phyloP scores from a whole-genome alignment of 768 basidiomycete species.

The Candolleomyces efflorescens region DNA sequence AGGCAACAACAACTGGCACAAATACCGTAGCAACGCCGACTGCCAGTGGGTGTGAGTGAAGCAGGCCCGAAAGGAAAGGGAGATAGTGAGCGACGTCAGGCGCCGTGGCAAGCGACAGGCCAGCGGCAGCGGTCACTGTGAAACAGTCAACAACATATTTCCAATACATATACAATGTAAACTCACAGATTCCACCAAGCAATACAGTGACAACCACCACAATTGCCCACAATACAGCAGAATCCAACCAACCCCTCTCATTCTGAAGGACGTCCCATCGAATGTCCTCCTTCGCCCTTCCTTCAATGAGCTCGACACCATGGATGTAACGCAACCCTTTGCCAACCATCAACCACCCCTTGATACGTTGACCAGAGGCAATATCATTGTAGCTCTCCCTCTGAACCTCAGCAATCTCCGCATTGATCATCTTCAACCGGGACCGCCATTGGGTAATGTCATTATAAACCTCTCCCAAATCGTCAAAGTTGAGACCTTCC shows the following conservation, averaged over 20 bases:
- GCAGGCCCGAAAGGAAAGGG: constrained; percentile 55
- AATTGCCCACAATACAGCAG: constrained; percentile 53
- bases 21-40: constrained; percentile 65
- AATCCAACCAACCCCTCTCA: constrained; percentile 43
- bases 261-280: constrained; percentile 74
- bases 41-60: constrained; percentile 43
- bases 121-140: constrained; percentile 69
- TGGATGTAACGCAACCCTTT: constrained; percentile 60
- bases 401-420: constrained; percentile 68
- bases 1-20: constrained; percentile 59
- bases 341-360: constrained; percentile 78
- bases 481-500: constrained; percentile 63
- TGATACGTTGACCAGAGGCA: constrained; percentile 61
- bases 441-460: constrained; percentile 71
- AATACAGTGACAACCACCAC: constrained; percentile 45
- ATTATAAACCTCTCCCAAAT: constrained; percentile 60
- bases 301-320: constrained; percentile 67
- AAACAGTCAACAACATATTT: constrained; percentile 3
- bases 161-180: not conserved
- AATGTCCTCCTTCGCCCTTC: constrained; percentile 78
- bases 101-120: constrained; percentile 61
- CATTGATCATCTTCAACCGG: constrained; percentile 66
- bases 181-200: constrained; percentile 61
- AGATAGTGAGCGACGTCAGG: constrained; percentile 73
- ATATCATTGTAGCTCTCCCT: constrained; percentile 65